Base-by-base conservation (phyloP, 345 rosid genomes). In the Rhizophora apiculata region DNA sequence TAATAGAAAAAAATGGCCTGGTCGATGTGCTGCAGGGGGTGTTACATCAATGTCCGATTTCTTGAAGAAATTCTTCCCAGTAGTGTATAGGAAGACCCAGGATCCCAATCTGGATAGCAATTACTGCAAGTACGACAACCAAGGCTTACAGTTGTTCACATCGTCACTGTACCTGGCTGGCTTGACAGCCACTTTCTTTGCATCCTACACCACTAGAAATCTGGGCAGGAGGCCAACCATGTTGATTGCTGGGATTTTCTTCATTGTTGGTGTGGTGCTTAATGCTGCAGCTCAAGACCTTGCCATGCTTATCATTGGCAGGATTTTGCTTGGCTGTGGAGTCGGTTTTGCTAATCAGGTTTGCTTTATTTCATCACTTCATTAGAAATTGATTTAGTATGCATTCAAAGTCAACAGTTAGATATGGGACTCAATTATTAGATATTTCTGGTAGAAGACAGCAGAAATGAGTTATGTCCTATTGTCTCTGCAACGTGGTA, bases 311-410 rank as follows among this genome's bases (percentile, higher is more conserved):
- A 94, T 94, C 65, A 71, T 86, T 31, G 99, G 97, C 7, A 73
- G 99, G 78, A 85, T 94, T 36, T 80, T 94, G 49, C 93, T 94
- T 15, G 97, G 97, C 43, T 91, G 96, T 75, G 99, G 99, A 0
- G 96, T 92, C 62, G 97, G 99, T 19, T 94, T 94, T 18, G 97
- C 92, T 59, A 92, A 94, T 74, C 99, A 94, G 89, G 91, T 89
- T 53, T 16, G 36, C 71, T 31, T 24, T 3, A 56, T 6, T 55
- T 4, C 0, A 7, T 30, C 5, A 1, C 51, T 22, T 21, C 3
- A 20, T 57, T 13, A 4, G 8, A 34, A 34, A 34, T 34, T 34
- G 21, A 31, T 11, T 9, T 64, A 13, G 27, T 6, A 27, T 32
- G 30, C 21, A 30, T 31, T 32, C 20, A 24, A 48, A 32, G 52